phyloP scores from a whole-genome alignment of 108 stramenopile species.

The Asterionellopsis glacialis region DNA sequence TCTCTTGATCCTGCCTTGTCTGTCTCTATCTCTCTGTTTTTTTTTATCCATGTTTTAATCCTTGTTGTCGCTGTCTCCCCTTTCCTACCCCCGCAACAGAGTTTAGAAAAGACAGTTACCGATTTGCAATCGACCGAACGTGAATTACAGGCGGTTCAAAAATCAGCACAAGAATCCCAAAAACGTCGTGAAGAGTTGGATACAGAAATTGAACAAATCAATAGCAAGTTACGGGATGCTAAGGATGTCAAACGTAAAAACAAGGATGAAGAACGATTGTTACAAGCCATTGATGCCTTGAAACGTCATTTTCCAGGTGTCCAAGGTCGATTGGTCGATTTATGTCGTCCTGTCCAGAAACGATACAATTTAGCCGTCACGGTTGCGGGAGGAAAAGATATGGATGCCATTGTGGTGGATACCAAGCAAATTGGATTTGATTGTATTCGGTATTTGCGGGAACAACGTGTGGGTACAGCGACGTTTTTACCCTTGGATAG shows the following conservation, averaged over 20 bases:
- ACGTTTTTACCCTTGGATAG: constrained; percentile 94
- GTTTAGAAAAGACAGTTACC: constrained; percentile 51
- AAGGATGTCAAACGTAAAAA: constrained; percentile 72
- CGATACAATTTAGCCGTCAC: constrained; percentile 92
- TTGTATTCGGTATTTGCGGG: constrained; percentile 93
- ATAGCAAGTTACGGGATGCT: constrained; percentile 76
- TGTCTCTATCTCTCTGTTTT: constrained; percentile 3
- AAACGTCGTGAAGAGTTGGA: constrained; percentile 73
- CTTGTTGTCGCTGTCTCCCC: not conserved
- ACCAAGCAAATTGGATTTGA: constrained; percentile 84
- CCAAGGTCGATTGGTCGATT: constrained; percentile 90
- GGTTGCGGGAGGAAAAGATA: constrained; percentile 95
- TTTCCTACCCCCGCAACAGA: constrained; percentile 26
- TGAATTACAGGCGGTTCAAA: constrained; percentile 46
- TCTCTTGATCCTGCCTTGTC: not conserved
- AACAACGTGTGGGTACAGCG: constrained; percentile 90
- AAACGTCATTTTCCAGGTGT: constrained; percentile 91
- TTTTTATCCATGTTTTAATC: constrained; percentile 3
- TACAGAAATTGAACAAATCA: constrained; percentile 74
- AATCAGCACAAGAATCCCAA: constrained; percentile 45
- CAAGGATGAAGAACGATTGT: constrained; percentile 81
- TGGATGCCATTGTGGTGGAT: constrained; percentile 98
- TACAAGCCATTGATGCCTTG: constrained; percentile 70
- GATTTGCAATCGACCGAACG: constrained; percentile 57
- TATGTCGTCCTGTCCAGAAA: constrained; percentile 91